phyloP scores from a whole-genome alignment of 257 asterid species.

The Solanum ossicruentum region DNA sequence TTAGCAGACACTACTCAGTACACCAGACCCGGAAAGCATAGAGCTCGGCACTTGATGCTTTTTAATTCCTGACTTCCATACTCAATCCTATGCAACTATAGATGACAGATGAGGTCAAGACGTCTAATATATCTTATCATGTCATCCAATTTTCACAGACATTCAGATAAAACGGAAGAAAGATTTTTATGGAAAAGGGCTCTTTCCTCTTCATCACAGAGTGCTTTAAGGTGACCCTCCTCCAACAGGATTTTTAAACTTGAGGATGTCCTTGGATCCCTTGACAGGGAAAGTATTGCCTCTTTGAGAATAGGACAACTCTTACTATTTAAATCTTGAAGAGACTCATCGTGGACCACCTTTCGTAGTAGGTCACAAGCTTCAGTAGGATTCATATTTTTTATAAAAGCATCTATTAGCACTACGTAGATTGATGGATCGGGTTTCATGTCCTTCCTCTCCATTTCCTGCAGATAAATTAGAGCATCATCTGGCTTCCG shows the following conservation, averaged over 20 bases:
- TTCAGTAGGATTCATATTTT: constrained; percentile 23
- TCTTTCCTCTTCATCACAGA: no score
- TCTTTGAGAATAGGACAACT: constrained; percentile 11
- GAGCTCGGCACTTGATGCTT: neutral
- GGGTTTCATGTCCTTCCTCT: constrained; percentile 48
- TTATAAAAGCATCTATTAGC: constrained; percentile 43
- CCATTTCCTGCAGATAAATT: constrained; percentile 56
- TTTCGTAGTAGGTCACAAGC: constrained; percentile 31
- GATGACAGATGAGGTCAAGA: neutral
- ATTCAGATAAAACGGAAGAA: no score
- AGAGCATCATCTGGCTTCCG: constrained; percentile 44
- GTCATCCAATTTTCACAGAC: neutral
- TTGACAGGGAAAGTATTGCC: constrained; percentile 13
- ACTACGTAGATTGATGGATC: constrained; percentile 45
- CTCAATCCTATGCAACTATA: neutral
- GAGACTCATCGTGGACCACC: constrained; percentile 22
- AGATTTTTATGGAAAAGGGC: no score
- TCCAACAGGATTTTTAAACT: constrained; percentile 10
- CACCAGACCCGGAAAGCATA: neutral
- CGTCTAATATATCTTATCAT: neutral
- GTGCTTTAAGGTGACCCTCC: constrained; percentile 1
- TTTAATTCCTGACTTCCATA: neutral
- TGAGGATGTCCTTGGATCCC: constrained; percentile 17
- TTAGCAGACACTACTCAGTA: neutral
- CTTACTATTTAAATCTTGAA: constrained; percentile 18